Evolutionary conservation across 495 filamentous ascomycete genomes (phyloP), one percentile per base, ranked within the genome.

Genomic region (Friedmanniomyces simplex): DNA sequence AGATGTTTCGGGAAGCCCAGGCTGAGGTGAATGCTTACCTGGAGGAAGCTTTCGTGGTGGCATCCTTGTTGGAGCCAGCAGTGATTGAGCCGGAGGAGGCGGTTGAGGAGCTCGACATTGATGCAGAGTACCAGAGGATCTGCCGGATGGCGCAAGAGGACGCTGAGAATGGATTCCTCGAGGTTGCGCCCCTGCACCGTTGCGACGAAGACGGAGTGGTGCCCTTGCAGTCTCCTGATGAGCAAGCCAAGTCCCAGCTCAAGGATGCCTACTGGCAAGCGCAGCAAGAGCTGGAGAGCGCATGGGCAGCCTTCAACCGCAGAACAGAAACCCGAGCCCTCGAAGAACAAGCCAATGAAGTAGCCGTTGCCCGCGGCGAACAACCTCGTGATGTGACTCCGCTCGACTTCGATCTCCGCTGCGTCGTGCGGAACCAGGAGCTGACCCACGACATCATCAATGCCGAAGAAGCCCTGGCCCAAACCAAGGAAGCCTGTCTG

Each of bases 351-450:
- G n/a, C 11, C 13, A 51, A 39, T 30, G 30, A 6, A 20, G 55
- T 25, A 8, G 46, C 26, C 11, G 45, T 28, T 10, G 45, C 21
- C 22, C 45, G 47, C 18, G 55, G 55, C 30, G 47, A 43, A 39
- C 30, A 21, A n/a, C 47, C 45, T 6, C 4, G 25, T 18, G 55
- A 57, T 36, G 55, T 18, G 6, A 22, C 26, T 22, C 55, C 34
- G 8, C 34, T 37, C 16, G 55, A 50, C 55, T 57, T 57, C 25
- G 55, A 57, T 21, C 45, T 51, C 21, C 55, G 55, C 10, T 57
- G 50, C 25, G 26, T 53, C 32, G n/a, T 22, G 13, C 12, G 12
- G 16, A 37, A 36, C 16, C 50, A 53, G 34, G 50, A 53, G n/a
- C 32, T 53, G 3, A 53, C 50, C 5, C 50, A 24, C 30, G 50